Evolutionary conservation across 2,329 filamentous ascomycete genomes (phyloP).

Genomic region (Colletotrichum sp.): DNA sequence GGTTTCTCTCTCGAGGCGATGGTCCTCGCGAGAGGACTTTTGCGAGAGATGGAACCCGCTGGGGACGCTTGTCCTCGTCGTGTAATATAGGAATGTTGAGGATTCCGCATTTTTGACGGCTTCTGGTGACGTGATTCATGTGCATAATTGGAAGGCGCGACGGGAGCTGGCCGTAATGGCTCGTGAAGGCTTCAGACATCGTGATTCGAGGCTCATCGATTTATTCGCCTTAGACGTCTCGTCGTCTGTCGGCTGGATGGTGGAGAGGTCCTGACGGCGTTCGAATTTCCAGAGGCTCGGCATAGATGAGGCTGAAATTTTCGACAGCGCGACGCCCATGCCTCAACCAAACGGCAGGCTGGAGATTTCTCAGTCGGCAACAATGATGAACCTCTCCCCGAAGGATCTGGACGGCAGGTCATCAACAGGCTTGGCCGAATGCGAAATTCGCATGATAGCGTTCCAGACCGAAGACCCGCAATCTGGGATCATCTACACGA

Average conservation of each 20-base stretch:
- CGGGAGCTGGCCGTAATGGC: fast-evolving
- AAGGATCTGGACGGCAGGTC: not conserved
- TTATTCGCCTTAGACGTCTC: not conserved
- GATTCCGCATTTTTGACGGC: not conserved
- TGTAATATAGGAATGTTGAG: not conserved
- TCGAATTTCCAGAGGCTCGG: not conserved
- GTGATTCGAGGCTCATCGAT: fast-evolving
- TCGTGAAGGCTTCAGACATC: not conserved
- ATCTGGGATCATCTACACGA: fast-evolving
- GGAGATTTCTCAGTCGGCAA: not conserved
- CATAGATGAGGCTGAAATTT: not conserved
- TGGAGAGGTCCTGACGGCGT: not conserved
- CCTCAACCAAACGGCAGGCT: not conserved
- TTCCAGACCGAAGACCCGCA: too few relatives aligned
- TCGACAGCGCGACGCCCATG: not conserved
- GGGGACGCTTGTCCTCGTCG: not conserved
- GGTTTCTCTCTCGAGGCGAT: not conserved
- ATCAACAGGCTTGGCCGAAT: too few relatives aligned
- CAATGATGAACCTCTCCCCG: not conserved
- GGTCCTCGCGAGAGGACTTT: not conserved
- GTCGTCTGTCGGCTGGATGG: not conserved
- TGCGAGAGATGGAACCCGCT: not conserved
- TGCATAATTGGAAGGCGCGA: too few relatives aligned
- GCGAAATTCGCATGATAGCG: fast-evolving
- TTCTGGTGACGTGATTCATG: not conserved